Evolutionary conservation across 768 basidiomycete genomes (phyloP).

Genomic region (Suillus ampliporus): DNA sequence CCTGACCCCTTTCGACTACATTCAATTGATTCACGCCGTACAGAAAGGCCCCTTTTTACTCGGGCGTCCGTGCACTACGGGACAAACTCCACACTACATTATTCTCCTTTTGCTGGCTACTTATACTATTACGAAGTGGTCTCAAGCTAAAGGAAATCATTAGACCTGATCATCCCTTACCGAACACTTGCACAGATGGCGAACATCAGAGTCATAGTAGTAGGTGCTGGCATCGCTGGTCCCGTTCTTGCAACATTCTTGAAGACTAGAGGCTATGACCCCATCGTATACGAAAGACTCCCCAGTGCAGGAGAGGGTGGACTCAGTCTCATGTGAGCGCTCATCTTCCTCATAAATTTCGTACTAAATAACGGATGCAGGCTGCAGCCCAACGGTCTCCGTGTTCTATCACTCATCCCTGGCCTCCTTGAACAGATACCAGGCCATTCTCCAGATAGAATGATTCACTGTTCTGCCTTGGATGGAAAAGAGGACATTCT

Average conservation of each 20-base stretch:
- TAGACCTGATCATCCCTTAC: not conserved
- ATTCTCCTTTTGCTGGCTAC: no score
- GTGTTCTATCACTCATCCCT: slow-evolving; percentile 34
- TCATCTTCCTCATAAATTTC: not conserved
- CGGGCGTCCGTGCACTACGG: not conserved
- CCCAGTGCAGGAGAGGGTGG: slow-evolving; percentile 27
- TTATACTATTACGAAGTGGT: no score
- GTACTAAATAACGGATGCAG: slow-evolving; percentile 16
- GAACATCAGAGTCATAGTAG: slow-evolving; percentile 41
- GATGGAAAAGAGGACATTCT: slow-evolving; percentile 34
- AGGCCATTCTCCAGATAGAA: slow-evolving; percentile 21
- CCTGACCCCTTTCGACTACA: no score
- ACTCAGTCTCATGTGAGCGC: slow-evolving; percentile 39
- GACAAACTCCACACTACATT: not conserved
- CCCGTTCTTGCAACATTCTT: slow-evolving; percentile 45
- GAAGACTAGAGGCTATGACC: slow-evolving; percentile 43
- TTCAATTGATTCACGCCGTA: no score
- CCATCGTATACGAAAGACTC: slow-evolving; percentile 42
- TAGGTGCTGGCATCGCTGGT: slow-evolving; percentile 46
- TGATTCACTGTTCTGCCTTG: slow-evolving; percentile 24
- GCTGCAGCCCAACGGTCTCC: slow-evolving; percentile 36
- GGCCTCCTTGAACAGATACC: slow-evolving; percentile 32
- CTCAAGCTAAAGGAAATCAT: no score
- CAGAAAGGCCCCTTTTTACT: not conserved
- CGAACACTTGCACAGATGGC: not conserved